Evolutionary conservation across 148 eudicot genomes (phyloP).

Genomic region (Amaranthus hypochondriacus): DNA sequence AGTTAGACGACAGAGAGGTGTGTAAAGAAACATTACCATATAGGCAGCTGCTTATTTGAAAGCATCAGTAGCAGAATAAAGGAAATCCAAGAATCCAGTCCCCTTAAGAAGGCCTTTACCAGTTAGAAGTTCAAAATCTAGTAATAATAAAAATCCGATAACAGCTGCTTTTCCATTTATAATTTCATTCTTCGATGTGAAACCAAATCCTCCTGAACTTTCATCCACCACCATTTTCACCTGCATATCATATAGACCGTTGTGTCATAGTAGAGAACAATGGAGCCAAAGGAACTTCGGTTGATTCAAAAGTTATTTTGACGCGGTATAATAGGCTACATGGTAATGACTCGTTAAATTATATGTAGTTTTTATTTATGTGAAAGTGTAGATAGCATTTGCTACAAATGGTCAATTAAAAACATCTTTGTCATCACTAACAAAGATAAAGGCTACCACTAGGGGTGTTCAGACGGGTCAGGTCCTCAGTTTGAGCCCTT

Average conservation of each 20-base stretch:
- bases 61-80: slow-evolving; percentile 63
- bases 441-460: too few species aligned
- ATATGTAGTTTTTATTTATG: too few species aligned
- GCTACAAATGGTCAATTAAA: too few species aligned
- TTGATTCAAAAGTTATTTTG: too few species aligned
- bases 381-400: too few species aligned
- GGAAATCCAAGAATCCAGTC: slow-evolving; percentile 95
- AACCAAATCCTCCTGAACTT: slow-evolving; percentile 68
- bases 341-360: too few species aligned
- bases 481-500: too few species aligned
- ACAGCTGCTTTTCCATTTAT: slow-evolving; percentile 94
- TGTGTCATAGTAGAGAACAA: neutral
- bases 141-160: slow-evolving; percentile 78
- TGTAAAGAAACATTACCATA: neutral
- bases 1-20: slow-evolving; percentile 4
- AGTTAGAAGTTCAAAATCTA: slow-evolving; percentile 91
- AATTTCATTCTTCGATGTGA: slow-evolving; percentile 64
- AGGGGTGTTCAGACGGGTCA: too few species aligned
- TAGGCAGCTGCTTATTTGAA: slow-evolving; percentile 35
- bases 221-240: slow-evolving; percentile 93
- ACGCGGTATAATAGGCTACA: too few species aligned
- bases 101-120: slow-evolving; percentile 96
- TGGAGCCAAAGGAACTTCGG: too few species aligned
- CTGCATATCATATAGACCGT: slow-evolving; percentile 28
- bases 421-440: too few species aligned